Percentiles rank a stretch among this genome's conserved stretches.
These are phyloP conservation scores for Plasmodium knowlesi DNA, from an alignment of 169 alveolate genomes.

Conservation along the genomic window DNA sequence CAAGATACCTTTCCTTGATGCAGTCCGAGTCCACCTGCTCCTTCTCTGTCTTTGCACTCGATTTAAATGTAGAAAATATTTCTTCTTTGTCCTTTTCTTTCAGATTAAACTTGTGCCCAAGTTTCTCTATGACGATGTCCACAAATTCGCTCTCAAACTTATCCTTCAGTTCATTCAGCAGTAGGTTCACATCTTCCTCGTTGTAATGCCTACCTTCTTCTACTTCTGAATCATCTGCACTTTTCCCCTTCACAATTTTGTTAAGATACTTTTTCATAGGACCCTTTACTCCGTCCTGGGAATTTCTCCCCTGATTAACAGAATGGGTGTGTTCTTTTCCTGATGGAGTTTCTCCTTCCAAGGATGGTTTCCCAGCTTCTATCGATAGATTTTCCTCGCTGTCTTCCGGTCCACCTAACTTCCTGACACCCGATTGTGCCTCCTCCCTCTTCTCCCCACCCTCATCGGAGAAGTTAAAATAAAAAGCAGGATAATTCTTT, in stretches of 20 bases:
- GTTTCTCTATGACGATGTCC: not conserved
- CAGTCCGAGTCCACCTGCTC: not conserved
- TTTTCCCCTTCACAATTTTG: not conserved
- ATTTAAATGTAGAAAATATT: not conserved
- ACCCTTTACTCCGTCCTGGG: not conserved
- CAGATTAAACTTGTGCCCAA: not conserved
- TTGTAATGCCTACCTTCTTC: not conserved
- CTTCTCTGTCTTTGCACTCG: not conserved
- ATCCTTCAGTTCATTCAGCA: constrained; percentile 21
- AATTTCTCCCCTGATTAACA: not conserved
- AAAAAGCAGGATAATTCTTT: not conserved
- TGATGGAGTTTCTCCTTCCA: not conserved
- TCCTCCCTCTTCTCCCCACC: not conserved
- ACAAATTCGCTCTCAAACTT: constrained; percentile 15
- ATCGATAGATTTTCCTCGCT: not conserved
- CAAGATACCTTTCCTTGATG: constrained; percentile 4
- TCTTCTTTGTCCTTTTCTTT: not conserved
- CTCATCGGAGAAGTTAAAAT: not conserved
- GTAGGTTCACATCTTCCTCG: not conserved
- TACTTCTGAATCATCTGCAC: not conserved
- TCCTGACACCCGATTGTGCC: not conserved
- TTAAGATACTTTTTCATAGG: not conserved
- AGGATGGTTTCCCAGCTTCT: not conserved
- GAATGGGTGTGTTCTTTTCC: not conserved
- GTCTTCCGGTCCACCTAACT: not conserved